Evolutionary conservation across 352 stramenopile species (phyloP).

Genomic region (Pythium utonaiense): DNA sequence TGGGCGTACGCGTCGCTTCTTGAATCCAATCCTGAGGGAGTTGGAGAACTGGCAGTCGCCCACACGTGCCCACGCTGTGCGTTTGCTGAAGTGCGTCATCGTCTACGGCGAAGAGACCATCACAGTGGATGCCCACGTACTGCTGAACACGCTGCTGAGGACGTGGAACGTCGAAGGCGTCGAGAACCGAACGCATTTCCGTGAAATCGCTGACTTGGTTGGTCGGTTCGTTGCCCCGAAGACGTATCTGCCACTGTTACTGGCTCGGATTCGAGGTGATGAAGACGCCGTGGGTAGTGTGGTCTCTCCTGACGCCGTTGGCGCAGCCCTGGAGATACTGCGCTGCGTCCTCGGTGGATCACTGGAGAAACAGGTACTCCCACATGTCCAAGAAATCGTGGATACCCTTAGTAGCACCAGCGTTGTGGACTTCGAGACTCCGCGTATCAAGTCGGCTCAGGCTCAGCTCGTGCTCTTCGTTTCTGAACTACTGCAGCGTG

Average conservation of each 20-base stretch:
- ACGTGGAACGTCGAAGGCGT: conserved; percentile 34
- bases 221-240: conserved; percentile 58
- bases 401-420: conserved; percentile 34
- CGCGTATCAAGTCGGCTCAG: conserved; percentile 30
- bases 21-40: conserved; percentile 87
- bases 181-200: neutral
- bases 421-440: conserved; percentile 47
- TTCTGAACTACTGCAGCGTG: conserved; percentile 46
- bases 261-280: conserved; percentile 58
- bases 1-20: conserved; percentile 85
- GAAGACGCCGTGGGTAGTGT: conserved; percentile 31
- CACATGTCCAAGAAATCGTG: conserved; percentile 54
- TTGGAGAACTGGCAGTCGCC: conserved; percentile 89
- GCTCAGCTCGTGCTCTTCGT: conserved; percentile 31
- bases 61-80: conserved; percentile 79
- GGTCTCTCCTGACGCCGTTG: conserved; percentile 24
- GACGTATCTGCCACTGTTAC: conserved; percentile 66
- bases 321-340: conserved; percentile 46
- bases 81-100: conserved; percentile 87
- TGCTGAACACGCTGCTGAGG: conserved; percentile 69
- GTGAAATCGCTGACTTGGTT: conserved; percentile 48
- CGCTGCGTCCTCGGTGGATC: conserved; percentile 48
- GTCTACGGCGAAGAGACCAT: conserved; percentile 94
- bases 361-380: conserved; percentile 50
- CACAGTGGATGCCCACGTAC: conserved; percentile 82